Base-by-base conservation (phyloP, 192 early-diverging fungal species). In the Geranomyces variabilis region DNA sequence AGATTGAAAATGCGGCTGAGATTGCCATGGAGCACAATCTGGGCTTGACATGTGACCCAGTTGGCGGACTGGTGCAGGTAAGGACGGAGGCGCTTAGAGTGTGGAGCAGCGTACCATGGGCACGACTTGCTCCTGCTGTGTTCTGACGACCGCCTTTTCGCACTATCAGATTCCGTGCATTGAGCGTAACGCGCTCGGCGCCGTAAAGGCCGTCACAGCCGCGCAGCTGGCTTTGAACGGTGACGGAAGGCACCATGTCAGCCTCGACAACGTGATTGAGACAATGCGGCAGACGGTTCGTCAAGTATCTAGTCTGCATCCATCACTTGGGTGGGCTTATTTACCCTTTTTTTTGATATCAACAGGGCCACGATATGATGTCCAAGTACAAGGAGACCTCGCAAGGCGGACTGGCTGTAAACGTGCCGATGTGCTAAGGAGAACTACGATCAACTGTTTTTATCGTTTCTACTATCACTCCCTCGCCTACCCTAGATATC, bases 351-450 rank as follows among this genome's bases (percentile, higher is more conserved):
- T 45, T 21, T 60, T 30, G 9, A 13, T 22, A 21, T 3, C 13
- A 2, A 60, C 61, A 74, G 71, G 93, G 92, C 73, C 76, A 87
- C 3, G 93, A 95, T 76, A 95, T 95, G 93, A 88, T 90, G 88
- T 89, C 84, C 57, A 98, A 98, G 80, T 98, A 98, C 86, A 98
- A 98, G 81, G 96, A 98, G 74, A 98, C 96, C 0, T 90, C 88
- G 24, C 91, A 93, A 73, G 96, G 94, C 61, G 96, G 96, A 29
- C 86, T 98, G 34, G 93, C 93, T 8, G 93, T 94, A 44, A 94
- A 94, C 81, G 94, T 96, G 8, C 91, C 93, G 2, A 63, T 94
- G 7, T 81, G 80, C 68, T 81, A 36, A 33, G 7, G 29, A 28
- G 1, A 57, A 10, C 10, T 24, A 57, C 13, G 24, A 57, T 28